Percentiles rank a stretch among this genome's conserved stretches.
Evolutionary conservation across 176 grass and related monocot species (phyloP).

Genomic region (Eragrostis nindensis): DNA sequence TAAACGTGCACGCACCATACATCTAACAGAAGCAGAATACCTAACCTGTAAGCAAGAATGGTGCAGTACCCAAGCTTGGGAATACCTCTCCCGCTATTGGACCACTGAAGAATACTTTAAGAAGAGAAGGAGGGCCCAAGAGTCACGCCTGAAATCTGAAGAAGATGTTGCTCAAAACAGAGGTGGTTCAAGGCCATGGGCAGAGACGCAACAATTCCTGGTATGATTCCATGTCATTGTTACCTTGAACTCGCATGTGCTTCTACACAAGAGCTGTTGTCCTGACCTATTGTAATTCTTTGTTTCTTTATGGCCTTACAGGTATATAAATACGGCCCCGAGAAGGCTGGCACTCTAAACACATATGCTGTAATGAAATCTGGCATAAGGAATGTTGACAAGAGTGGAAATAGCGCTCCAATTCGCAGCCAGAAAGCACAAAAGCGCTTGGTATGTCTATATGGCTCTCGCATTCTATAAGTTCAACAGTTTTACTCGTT

Average conservation of each 20-base stretch:
- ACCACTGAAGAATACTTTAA: not conserved
- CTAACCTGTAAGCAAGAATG: not conserved
- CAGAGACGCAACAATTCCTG: no score
- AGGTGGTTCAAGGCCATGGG: no score
- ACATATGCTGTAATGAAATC: constrained; percentile 33
- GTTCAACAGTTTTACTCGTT: not conserved
- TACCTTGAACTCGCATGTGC: no score
- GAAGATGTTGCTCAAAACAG: no score
- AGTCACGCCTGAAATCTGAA: no score
- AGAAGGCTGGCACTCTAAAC: not conserved
- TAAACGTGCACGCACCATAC: not conserved
- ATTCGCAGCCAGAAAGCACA: not conserved
- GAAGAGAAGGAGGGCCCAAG: no score
- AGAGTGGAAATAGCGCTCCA: not conserved
- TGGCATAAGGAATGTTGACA: not conserved
- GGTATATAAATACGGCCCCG: constrained; percentile 16
- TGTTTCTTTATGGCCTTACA: not conserved
- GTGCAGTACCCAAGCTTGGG: not conserved
- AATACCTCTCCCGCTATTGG: not conserved
- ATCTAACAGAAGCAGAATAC: not conserved
- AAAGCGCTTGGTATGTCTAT: not conserved
- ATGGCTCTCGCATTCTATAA: not conserved
- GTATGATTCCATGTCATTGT: no score
- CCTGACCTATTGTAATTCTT: no score
- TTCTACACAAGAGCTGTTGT: no score